Base-by-base conservation (phyloP, 768 basidiomycete species). In the Cystofilobasidium bisporidii region DNA sequence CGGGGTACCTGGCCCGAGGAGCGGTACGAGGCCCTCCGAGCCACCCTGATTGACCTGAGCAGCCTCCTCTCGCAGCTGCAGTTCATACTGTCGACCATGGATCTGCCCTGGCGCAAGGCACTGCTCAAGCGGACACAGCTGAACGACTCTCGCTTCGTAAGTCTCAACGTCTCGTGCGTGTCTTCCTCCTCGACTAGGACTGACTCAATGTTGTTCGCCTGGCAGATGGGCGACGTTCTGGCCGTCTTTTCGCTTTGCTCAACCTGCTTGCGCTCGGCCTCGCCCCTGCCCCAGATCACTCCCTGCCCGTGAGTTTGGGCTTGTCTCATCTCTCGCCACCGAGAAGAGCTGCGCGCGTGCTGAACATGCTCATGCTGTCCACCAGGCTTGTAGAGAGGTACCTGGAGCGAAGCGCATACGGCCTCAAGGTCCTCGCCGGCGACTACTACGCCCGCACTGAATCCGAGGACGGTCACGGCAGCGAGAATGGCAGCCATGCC, bases 201-300 rank as follows among this genome's bases (percentile, higher is more conserved):
- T 53, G 30, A 36, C 36, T 12, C 36, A 12, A 5, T 5, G 6
- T 36, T 55, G 18, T 15, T 4, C 30, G 2, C 30, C 24, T 63
- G 8, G 22, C 24, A 68, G 66, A 53, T 91, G 70, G 91, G 90
- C 1, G 89, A 91, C 65, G 81, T 90, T 10, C 80, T 92, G 4
- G 87, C 89, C 14, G 87, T 91, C 10, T 84, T 91, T 67, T 86
- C 83, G 38, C 83, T 93, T 82, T 84, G 89, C 64, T 86, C 89
- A 0, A 85, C 85, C 0, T 82, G 88, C 11, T 78, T 93, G 22
- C 82, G 86, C 20, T 86, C 86, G 0, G 89, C 88, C 4, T 79
- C 78, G 10, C 84, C 91, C 0, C 79, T 93, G 3, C 90, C 90
- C 0, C 90, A 92, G 73, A 87, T 92, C 63, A 91, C 89, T 2